These are phyloP conservation scores for Phialophora expanda DNA, from an alignment of 2,329 filamentous ascomycete genomes.

Conservation along the genomic window DNA sequence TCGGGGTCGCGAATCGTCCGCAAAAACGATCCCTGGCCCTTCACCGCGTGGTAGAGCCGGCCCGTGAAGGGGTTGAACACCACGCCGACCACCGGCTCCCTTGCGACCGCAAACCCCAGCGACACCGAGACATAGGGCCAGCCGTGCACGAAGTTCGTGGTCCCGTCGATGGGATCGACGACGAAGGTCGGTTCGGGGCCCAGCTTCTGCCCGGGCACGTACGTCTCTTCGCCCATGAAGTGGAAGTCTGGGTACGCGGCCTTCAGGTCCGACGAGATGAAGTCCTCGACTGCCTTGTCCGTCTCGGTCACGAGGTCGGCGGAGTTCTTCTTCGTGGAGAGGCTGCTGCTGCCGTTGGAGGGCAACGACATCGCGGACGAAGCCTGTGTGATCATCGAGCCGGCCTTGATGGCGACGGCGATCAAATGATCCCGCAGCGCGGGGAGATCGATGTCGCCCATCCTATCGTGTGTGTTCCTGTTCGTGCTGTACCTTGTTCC, in stretches of 20 bases:
- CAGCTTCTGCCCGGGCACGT: slow-evolving; percentile 59
- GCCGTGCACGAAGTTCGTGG: slow-evolving; percentile 68
- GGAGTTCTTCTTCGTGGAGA: slow-evolving; percentile 56
- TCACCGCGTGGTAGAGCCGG: slow-evolving; percentile 61
- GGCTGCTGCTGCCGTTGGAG: slow-evolving; percentile 31
- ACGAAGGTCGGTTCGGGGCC: slow-evolving; percentile 63
- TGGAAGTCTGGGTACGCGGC: slow-evolving; percentile 57
- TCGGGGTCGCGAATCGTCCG: slow-evolving; percentile 43
- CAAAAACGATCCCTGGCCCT: slow-evolving; percentile 60
- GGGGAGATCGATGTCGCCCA: slow-evolving; percentile 31
- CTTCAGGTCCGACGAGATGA: slow-evolving; percentile 59
- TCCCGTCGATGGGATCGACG: slow-evolving; percentile 69
- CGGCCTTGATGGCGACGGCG: slow-evolving; percentile 49
- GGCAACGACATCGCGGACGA: slow-evolving; percentile 42
- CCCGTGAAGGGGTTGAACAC: slow-evolving; percentile 66
- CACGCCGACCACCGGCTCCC: slow-evolving; percentile 61
- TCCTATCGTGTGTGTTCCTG: neutral
- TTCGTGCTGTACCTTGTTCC: neutral
- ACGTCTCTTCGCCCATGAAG: slow-evolving; percentile 66
- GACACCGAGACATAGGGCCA: slow-evolving; percentile 65
- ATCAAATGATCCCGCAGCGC: slow-evolving; percentile 50
- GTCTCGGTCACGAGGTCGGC: slow-evolving; percentile 69
- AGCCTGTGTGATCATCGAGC: slow-evolving; percentile 51
- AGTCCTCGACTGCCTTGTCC: slow-evolving; percentile 64
- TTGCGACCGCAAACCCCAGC: slow-evolving; percentile 60